Conservation (phyloP, 768 basidiomycete species). For the Boletus coccyginus region DNA sequence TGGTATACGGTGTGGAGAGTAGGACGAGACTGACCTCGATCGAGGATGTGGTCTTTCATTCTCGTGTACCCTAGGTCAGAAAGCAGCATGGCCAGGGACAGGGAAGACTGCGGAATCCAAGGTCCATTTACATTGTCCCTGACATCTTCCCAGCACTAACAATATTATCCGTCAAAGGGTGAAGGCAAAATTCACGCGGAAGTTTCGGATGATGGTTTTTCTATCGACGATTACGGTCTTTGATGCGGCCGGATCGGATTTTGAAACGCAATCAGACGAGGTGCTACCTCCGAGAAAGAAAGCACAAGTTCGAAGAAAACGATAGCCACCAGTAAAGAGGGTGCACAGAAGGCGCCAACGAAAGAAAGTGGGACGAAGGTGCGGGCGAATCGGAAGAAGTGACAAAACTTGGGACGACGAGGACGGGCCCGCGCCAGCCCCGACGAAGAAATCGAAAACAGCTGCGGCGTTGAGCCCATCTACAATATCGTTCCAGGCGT, state of each 20-base stretch:
- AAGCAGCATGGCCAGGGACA: slow-evolving; percentile 58
- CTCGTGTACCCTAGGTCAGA: slow-evolving; percentile 41
- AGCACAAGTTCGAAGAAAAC: slow-evolving; percentile 33
- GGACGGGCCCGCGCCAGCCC: slow-evolving; percentile 41
- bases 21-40: slow-evolving; percentile 77
- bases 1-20: slow-evolving; percentile 55
- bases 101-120: slow-evolving; percentile 41
- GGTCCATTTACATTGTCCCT: slow-evolving; percentile 26
- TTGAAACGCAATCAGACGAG: slow-evolving; percentile 41
- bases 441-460: slow-evolving; percentile 55
- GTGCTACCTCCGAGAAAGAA: slow-evolving; percentile 43
- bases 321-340: slow-evolving; percentile 28
- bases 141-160: not conserved
- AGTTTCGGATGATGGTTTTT: slow-evolving; percentile 48
- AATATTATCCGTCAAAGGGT: slow-evolving; percentile 29
- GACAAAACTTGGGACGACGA: slow-evolving; percentile 41
- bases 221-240: slow-evolving; percentile 72
- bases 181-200: slow-evolving; percentile 50
- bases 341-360: slow-evolving; percentile 41
- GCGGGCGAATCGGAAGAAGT: slow-evolving; percentile 47
- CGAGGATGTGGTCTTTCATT: slow-evolving; percentile 59
- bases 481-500: slow-evolving; percentile 25
- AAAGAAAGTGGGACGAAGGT: slow-evolving; percentile 53
- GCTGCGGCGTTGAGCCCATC: slow-evolving; percentile 61
- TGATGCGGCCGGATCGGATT: slow-evolving; percentile 51